These are phyloP conservation scores for Rosa chinensis DNA, from an alignment of 306 rosid species.

Conservation along the genomic window DNA sequence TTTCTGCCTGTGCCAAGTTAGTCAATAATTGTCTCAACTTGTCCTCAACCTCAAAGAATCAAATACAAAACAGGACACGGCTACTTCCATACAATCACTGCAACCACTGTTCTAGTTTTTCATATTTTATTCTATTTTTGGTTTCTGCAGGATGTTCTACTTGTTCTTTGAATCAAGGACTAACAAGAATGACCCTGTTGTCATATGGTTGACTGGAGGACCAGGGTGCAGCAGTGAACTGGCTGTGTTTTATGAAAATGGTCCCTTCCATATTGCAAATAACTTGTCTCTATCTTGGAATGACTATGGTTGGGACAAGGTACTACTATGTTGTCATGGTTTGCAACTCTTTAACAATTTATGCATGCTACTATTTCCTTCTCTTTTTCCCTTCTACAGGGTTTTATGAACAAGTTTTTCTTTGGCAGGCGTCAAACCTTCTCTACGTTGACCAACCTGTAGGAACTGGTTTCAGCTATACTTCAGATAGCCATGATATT, in stretches of 20 bases:
- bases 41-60: neutral
- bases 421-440: slow-evolving; percentile 79
- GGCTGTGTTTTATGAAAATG: slow-evolving; percentile 89
- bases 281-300: slow-evolving; percentile 80
- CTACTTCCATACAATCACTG: neutral
- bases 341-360: neutral
- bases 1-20: neutral
- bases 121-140: neutral
- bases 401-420: neutral
- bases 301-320: slow-evolving; percentile 93
- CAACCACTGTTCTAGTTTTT: neutral
- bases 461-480: slow-evolving; percentile 95
- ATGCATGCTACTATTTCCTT: neutral
- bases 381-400: neutral
- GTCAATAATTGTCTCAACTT: neutral
- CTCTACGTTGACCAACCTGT: slow-evolving; percentile 80
- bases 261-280: slow-evolving; percentile 72
- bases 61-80: neutral
- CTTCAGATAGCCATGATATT: slow-evolving; percentile 59
- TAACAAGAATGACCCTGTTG: slow-evolving; percentile 60
- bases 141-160: slow-evolving; percentile 78
- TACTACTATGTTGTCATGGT: slow-evolving; percentile 7
- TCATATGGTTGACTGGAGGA: slow-evolving; percentile 93
- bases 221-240: slow-evolving; percentile 97
- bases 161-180: slow-evolving; percentile 86